Evolutionary conservation across 2,329 filamentous ascomycete genomes (phyloP).

Genomic region (Pseudogymnoascus verrucosus): DNA sequence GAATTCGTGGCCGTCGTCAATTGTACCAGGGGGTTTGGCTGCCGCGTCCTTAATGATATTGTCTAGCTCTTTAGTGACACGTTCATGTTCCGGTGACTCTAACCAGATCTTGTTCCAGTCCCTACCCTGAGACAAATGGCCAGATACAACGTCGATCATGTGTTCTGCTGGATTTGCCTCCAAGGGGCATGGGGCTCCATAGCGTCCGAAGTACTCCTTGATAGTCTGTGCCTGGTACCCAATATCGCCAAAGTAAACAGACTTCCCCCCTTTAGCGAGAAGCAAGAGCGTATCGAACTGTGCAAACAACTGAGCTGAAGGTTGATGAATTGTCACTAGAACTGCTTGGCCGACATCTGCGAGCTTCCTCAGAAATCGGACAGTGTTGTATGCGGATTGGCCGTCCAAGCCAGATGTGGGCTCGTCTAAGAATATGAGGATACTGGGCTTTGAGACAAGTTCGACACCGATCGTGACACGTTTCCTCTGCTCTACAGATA

Average conservation of each 20-base stretch:
- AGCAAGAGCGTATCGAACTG: conserved; percentile 55
- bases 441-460: conserved; percentile 46
- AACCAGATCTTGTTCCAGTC: conserved; percentile 69
- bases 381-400: conserved; percentile 56
- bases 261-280: conserved; percentile 56
- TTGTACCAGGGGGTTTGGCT: conserved; percentile 33
- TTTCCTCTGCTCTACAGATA: conserved; percentile 56
- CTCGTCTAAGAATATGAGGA: conserved; percentile 56
- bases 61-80: conserved; percentile 54
- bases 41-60: conserved; percentile 49
- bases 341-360: conserved; percentile 46
- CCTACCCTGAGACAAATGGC: conserved; percentile 35
- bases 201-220: conserved; percentile 55
- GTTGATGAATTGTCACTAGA: conserved; percentile 49
- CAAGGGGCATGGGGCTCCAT: conserved; percentile 44
- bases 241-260: conserved; percentile 62
- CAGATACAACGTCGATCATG: conserved; percentile 35
- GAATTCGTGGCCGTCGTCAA: conserved; percentile 57
- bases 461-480: conserved; percentile 55
- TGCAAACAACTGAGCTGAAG: conserved; percentile 44
- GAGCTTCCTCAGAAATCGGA: conserved; percentile 53
- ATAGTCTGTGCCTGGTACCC: conserved; percentile 50
- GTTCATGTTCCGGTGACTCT: conserved; percentile 50
- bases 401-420: conserved; percentile 55
- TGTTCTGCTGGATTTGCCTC: conserved; percentile 44